phyloP scores from a whole-genome alignment of 495 filamentous ascomycete species.

The Pseudevernia furfuracea region DNA sequence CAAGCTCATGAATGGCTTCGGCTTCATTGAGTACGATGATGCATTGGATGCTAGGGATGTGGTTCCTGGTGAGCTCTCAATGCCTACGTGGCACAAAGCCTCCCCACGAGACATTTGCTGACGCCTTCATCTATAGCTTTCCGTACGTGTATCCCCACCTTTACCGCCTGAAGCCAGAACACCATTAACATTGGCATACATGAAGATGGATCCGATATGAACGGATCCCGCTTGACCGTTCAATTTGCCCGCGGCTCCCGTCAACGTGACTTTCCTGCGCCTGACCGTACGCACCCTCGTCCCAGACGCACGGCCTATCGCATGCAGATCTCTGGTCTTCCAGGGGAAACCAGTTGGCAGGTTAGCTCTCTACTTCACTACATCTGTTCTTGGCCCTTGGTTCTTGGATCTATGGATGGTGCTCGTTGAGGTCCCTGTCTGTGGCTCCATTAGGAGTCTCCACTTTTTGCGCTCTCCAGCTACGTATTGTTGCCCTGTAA shows the following conservation, averaged over 20 bases:
- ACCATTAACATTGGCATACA: background rate
- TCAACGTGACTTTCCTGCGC: conserved; percentile 68
- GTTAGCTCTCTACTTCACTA: conserved; percentile 59
- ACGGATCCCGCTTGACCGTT: conserved; percentile 91
- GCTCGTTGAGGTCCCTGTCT: conserved; percentile 16
- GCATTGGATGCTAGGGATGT: conserved; percentile 94
- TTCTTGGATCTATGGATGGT: conserved; percentile 13
- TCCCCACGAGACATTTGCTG: conserved; percentile 37
- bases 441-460: conserved; percentile 6
- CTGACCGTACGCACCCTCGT: conserved; percentile 76
- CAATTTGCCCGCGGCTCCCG: conserved; percentile 95
- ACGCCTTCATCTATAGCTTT: conserved; percentile 14
- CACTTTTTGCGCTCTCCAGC: background rate
- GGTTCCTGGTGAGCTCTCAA: conserved; percentile 68
- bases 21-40: conserved; percentile 99
- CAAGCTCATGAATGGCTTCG: conserved; percentile 99
- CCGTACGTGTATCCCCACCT: conserved; percentile 10
- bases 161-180: background rate
- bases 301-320: conserved; percentile 89
- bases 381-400: conserved; percentile 22
- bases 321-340: conserved; percentile 96
- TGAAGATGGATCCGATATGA: conserved; percentile 93
- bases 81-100: conserved; percentile 21
- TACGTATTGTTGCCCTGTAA: background rate
- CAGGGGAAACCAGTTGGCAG: conserved; percentile 99